Evolutionary conservation across 768 basidiomycete species (phyloP).

Genomic region (Tricholomella constricta): DNA sequence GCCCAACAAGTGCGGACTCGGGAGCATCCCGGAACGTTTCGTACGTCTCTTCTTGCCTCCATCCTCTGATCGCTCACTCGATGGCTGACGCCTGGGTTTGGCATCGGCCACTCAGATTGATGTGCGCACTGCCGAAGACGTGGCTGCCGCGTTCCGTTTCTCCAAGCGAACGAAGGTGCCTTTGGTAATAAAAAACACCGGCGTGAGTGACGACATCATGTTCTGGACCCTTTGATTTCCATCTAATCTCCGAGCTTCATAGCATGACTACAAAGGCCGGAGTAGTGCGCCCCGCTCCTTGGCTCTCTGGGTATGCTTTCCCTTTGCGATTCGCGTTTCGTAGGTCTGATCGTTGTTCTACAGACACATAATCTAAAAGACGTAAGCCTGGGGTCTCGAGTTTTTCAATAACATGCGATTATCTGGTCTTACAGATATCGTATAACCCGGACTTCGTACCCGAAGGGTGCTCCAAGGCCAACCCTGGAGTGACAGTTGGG

Average conservation of each 20-base stretch:
- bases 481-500: conserved; percentile 37
- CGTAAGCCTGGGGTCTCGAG: conserved; percentile 19
- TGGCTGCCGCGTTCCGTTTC: conserved; percentile 47
- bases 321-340: not conserved
- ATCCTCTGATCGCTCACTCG: not conserved
- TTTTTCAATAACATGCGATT: not conserved
- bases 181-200: conserved; percentile 53
- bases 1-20: conserved; percentile 34
- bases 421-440: conserved; percentile 28
- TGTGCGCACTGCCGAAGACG: conserved; percentile 40
- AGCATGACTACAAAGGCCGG: conserved; percentile 54
- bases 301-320: conserved; percentile 42
- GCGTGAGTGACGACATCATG: conserved; percentile 38
- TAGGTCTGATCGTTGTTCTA: not conserved
- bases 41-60: conserved; percentile 28
- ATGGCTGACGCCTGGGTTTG: not conserved
- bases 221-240: not conserved
- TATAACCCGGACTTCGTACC: conserved; percentile 36
- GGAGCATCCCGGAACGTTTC: conserved; percentile 40
- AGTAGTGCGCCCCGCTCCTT: conserved; percentile 47
- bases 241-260: not conserved
- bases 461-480: conserved; percentile 33
- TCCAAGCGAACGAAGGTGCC: conserved; percentile 38
- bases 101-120: conserved; percentile 34
- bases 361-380: conserved; percentile 45